phyloP scores from a whole-genome alignment of 1,139 yeast genomes.

The Zhuliangozyma parablackwelliae region DNA sequence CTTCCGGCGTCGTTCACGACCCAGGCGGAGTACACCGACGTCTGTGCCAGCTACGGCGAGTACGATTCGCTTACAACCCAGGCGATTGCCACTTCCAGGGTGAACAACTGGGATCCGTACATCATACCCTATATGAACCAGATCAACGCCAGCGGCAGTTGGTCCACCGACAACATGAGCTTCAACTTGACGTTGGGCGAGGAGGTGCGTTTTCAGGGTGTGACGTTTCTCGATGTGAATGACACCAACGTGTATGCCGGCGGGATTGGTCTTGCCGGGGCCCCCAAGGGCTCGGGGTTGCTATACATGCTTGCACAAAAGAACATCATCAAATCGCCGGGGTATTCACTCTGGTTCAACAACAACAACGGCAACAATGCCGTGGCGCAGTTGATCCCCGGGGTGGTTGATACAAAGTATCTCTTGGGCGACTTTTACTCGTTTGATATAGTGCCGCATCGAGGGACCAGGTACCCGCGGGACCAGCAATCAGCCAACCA shows the following conservation, averaged over 20 bases:
- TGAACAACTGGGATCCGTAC: conserved; percentile 15
- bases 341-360: conserved; percentile 54
- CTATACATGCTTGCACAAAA: conserved; percentile 28
- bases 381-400: conserved; percentile 49
- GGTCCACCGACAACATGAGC: conserved; percentile 20
- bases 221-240: conserved; percentile 27
- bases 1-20: conserved; percentile 18
- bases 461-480: conserved; percentile 23
- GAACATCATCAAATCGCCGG: conserved; percentile 37
- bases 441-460: conserved; percentile 45
- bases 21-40: conserved; percentile 17
- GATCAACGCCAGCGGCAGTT: conserved; percentile 24
- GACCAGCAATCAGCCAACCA: conserved; percentile 18
- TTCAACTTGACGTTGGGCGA: conserved; percentile 13
- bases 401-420: conserved; percentile 49
- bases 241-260: conserved; percentile 23
- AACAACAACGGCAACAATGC: conserved; percentile 9
- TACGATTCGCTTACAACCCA: conserved; percentile 12
- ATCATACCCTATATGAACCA: conserved; percentile 26
- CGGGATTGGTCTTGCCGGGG: conserved; percentile 51
- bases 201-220: conserved; percentile 14
- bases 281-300: conserved; percentile 36
- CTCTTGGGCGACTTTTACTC: conserved; percentile 43
- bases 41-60: conserved; percentile 26
- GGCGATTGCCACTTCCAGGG: conserved; percentile 10